Evolutionary conservation across 2,329 filamentous ascomycete species (phyloP), one percentile per base, ranked within the genome.

Genomic region (Monilinia aucupariae): DNA sequence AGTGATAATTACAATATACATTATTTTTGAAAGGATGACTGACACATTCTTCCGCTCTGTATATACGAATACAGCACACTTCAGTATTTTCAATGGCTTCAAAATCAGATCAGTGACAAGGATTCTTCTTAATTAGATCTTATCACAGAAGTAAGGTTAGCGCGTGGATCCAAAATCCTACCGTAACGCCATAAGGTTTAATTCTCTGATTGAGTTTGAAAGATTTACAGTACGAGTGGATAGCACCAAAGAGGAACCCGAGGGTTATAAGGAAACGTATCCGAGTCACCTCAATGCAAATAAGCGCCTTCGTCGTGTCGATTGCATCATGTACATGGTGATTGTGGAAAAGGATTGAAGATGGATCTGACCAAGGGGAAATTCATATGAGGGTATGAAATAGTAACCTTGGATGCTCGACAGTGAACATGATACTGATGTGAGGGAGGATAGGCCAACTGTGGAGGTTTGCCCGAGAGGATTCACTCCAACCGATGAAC

Each of bases 341-440:
- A 47, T 56, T 22, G 45, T 20, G 41, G 53, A 56, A 47, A 4
- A 55, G 41, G 20, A 47, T n/a, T 47, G 41, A 17, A 56, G 25
- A 34, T 56, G 12, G 53, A 32, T 56, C 32, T 5, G 41, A 32
- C 39, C 25, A 56, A 47, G 20, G 2, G 32, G 30, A 30, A 22
- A 1, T 22, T 22, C 3, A 32, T 55, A 55, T 45, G 39, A 30
- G n/a, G 20, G 25, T 6, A n/a, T n/a, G n/a, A n/a, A n/a, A n/a
- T n/a, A n/a, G n/a, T n/a, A n/a, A n/a, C n/a, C n/a, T n/a, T n/a
- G n/a, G n/a, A 17, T 20, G 53, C 39, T 32, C 25, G 39, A 39
- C 25, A 55, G 43, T 55, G 37, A 55, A 55, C 20, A 13, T 55
- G 39, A 45, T 45, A 55, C 53, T 55, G 39, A 55, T 22, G 39